Evolutionary conservation across 2,329 filamentous ascomycete genomes (phyloP), one percentile per base, ranked within the genome.

Genomic region (Aspergillus sp.): DNA sequence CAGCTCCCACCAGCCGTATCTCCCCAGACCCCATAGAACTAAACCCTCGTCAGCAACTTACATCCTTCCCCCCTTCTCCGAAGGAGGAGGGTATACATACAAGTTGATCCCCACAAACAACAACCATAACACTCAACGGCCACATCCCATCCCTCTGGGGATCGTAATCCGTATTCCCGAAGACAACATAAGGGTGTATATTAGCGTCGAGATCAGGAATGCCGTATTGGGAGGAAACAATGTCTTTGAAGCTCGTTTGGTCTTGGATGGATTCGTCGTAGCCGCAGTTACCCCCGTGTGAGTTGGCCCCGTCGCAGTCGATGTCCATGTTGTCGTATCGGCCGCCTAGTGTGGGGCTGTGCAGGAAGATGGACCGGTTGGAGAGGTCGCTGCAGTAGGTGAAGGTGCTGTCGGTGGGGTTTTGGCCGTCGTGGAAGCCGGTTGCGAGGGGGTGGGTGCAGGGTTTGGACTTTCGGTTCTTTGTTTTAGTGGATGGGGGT

Each of bases 11-110:
- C 86, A 62, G 88, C 88, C 36, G 81, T 82, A 63, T 88, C 85
- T 19, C 84, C 86, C 85, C 84, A 88, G 53, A 87, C 74, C 10
- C 84, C 85, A 67, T 87, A 87, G 63, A 81, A 76, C 80, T 83
- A 53, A 1, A 13, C 0, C 1, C 21, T 30, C 6, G 13, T 27
- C 21, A 50, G 13, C 25, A 17, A 27, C 3, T 15, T 8, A 32
- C 13, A n/a, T 13, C 1, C 19, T 6, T 19, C 11, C 21, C 3
- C 47, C 11, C 6, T 19, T 25, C 23, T 23, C 23, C 5, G 7
- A 23, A 23, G 23, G n/a, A n/a, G n/a, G n/a, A n/a, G n/a, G n/a
- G n/a, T n/a, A n/a, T n/a, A n/a, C n/a, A n/a, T n/a, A 80, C 79
- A 69, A 84, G 69, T 65, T 82, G 76, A 52, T 78, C 72, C 47